phyloP scores from a whole-genome alignment of 2,329 filamentous ascomycete genomes.

The Penicillium sp. region DNA sequence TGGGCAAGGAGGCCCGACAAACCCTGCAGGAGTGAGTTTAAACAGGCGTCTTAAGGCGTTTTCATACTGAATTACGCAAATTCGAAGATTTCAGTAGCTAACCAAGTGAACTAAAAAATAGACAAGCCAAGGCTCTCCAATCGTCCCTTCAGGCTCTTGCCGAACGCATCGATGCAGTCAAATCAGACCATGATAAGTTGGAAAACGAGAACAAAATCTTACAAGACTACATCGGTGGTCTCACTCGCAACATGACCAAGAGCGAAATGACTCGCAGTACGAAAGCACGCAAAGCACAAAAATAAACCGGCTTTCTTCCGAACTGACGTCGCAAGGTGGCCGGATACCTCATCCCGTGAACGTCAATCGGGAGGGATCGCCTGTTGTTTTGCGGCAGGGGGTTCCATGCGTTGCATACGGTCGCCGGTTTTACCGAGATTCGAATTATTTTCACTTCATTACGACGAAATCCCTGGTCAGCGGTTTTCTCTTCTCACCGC shows the following conservation, averaged over 20 bases:
- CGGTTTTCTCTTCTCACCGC: neutral
- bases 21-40: constrained; percentile 59
- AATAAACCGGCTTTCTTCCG: constrained; percentile 26
- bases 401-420: constrained; percentile 1
- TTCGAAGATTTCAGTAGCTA: neutral
- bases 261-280: constrained; percentile 57
- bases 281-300: constrained; percentile 51
- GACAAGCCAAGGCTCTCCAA: constrained; percentile 85
- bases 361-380: constrained; percentile 13
- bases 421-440: constrained; percentile 6
- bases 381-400: constrained; percentile 2
- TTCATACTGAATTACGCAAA: constrained; percentile 1
- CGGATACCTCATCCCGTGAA: constrained; percentile 16
- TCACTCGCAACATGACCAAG: constrained; percentile 71
- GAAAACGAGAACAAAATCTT: constrained; percentile 96
- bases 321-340: constrained; percentile 14
- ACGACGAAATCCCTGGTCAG: constrained; percentile 3
- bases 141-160: constrained; percentile 86
- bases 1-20: constrained; percentile 76
- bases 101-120: constrained; percentile 40
- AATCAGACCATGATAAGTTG: constrained; percentile 92
- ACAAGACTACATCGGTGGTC: constrained; percentile 95
- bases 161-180: constrained; percentile 90
- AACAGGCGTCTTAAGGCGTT: neutral
- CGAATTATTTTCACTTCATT: constrained; percentile 7